These are phyloP conservation scores for Termitomyces sp. DNA, from an alignment of 768 basidiomycete genomes.

Conservation along the genomic window DNA sequence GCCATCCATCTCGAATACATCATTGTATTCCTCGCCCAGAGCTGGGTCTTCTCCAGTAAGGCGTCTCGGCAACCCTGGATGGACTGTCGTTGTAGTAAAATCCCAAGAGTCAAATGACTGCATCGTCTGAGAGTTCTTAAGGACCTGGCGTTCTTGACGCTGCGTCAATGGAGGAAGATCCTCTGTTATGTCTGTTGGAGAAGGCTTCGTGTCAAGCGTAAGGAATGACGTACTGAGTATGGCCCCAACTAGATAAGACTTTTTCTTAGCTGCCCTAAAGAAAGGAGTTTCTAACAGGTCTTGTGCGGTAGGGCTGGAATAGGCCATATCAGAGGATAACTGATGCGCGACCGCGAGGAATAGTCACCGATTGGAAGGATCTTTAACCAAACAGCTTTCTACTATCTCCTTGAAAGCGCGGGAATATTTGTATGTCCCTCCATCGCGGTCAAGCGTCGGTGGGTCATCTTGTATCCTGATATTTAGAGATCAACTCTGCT, in stretches of 20 bases:
- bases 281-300: constrained; percentile 76
- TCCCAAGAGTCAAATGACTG: constrained; percentile 80
- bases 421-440: constrained; percentile 72
- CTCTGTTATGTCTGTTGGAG: constrained; percentile 26
- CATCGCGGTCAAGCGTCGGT: constrained; percentile 72
- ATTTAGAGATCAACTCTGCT: neutral
- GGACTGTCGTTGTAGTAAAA: constrained; percentile 52
- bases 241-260: constrained; percentile 69
- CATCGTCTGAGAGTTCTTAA: constrained; percentile 28
- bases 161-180: constrained; percentile 69
- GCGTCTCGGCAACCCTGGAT: constrained; percentile 31
- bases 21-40: constrained; percentile 19
- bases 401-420: constrained; percentile 81
- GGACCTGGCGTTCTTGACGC: constrained; percentile 66
- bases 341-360: neutral
- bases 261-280: constrained; percentile 78
- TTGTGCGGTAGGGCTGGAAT: constrained; percentile 65
- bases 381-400: constrained; percentile 79
- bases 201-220: neutral
- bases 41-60: constrained; percentile 20
- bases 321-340: neutral
- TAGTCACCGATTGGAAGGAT: constrained; percentile 68
- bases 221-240: constrained; percentile 52
- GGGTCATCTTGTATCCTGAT: constrained; percentile 70
- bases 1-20: constrained; percentile 36